Evolutionary conservation across 345 rosid genomes (phyloP).

Genomic region (Brassica nigra): DNA sequence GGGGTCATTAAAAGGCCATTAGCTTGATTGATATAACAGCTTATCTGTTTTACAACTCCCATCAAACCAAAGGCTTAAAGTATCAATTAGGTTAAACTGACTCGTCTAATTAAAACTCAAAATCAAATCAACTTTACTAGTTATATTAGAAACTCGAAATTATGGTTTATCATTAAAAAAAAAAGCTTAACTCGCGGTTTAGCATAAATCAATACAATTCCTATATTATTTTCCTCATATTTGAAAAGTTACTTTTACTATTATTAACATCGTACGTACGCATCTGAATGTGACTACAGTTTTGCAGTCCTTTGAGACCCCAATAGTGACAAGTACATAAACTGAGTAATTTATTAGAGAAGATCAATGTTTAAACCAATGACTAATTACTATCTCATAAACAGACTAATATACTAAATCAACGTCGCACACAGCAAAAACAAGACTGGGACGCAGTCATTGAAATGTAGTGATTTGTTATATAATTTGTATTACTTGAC

Average conservation of each 20-base stretch:
- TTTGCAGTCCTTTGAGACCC: constrained; percentile 28
- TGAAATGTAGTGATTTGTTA: constrained; percentile 1
- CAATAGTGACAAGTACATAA: constrained; percentile 34
- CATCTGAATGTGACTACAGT: constrained; percentile 38
- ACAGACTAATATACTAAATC: constrained; percentile 14
- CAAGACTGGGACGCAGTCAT: neutral
- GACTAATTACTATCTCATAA: constrained; percentile 27
- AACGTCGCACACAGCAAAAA: constrained; percentile 16
- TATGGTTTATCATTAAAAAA: neutral
- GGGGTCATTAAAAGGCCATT: constrained; percentile 27
- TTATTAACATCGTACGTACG: constrained; percentile 33
- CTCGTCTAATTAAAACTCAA: constrained; percentile 32
- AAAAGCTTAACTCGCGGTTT: neutral
- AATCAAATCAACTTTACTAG: constrained; percentile 32
- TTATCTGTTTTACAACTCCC: constrained; percentile 28
- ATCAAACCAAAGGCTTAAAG: constrained; percentile 39
- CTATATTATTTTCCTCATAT: constrained; percentile 1
- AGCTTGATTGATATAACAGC: constrained; percentile 35
- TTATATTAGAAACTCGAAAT: neutral
- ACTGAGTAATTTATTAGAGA: constrained; percentile 26
- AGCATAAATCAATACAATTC: constrained; percentile 7
- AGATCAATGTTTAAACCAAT: constrained; percentile 31
- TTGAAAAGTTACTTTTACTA: constrained; percentile 23
- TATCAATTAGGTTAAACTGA: constrained; percentile 43
- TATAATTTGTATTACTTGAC: neutral